These are phyloP conservation scores for Crataegus laevigata DNA, from an alignment of 306 rosid genomes.

Conservation along the genomic window DNA sequence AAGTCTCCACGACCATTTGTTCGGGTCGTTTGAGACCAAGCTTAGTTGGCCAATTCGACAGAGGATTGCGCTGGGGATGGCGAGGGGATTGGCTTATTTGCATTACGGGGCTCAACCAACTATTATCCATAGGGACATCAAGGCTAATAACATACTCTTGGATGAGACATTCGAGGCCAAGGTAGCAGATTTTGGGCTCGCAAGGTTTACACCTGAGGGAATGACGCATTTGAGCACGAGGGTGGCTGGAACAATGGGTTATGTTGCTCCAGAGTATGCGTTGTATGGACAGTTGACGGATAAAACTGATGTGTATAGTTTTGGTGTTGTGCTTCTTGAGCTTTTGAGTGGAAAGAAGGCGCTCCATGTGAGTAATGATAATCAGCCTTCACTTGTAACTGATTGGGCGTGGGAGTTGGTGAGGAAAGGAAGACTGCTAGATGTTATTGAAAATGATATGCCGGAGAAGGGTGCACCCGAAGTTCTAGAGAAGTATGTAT, in stretches of 20 bases:
- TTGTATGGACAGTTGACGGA: constrained; percentile 90
- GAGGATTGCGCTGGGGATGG: constrained; percentile 72
- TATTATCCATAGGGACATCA: constrained; percentile 85
- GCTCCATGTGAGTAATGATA: constrained; percentile 38
- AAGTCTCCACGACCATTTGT: constrained; percentile 83
- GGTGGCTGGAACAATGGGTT: constrained; percentile 96
- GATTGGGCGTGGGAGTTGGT: constrained; percentile 95
- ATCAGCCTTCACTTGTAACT: constrained; percentile 53
- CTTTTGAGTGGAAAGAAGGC: constrained; percentile 92
- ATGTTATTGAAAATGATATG: constrained; percentile 71
- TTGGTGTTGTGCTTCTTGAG: constrained; percentile 87
- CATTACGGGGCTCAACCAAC: constrained; percentile 94
- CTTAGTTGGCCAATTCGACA: constrained; percentile 82
- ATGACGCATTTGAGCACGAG: constrained; percentile 93
- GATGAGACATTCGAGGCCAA: constrained; percentile 76
- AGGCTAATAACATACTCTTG: constrained; percentile 82
- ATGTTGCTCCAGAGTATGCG: constrained; percentile 96
- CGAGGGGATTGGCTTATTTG: constrained; percentile 87
- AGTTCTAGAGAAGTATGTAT: constrained; percentile 72
- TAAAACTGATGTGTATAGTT: constrained; percentile 85
- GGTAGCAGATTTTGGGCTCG: constrained; percentile 93
- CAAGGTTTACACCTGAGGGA: constrained; percentile 84
- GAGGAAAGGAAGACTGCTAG: constrained; percentile 51
- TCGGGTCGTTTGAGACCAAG: constrained; percentile 41
- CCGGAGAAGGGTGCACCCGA: constrained; percentile 57